Base-by-base conservation (phyloP, 2,329 filamentous ascomycete species). In the Knufia fluminis region DNA sequence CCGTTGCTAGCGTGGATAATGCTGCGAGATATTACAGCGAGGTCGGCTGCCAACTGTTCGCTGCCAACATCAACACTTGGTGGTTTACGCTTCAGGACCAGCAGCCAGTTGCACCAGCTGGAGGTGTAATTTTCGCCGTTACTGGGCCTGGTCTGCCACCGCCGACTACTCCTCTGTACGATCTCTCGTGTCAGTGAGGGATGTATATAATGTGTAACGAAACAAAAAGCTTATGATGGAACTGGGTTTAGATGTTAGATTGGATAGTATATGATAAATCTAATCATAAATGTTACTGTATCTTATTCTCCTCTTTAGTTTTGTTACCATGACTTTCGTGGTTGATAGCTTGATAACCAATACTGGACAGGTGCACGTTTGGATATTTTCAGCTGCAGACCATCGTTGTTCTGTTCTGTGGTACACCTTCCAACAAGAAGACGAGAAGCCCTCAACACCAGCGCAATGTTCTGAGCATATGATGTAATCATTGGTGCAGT, bases 21-120 rank as follows among this genome's bases (percentile, higher is more conserved):
- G 78, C 80, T 53, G 72, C 80, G 69, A 71, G 68, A 54, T 85
- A 80, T 72, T 85, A 80, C 78, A 66, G 74, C 46, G 67, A 75
- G 32, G 68, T 83, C 53, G 81, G 74, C 46, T 85, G 82, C 71
- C 68, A 71, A 53, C 67, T 71, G 24, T 65, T 69, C 57, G 64
- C 60, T 47, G 57, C 59, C 38, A 38, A 43, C 35, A 59, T 61
- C 62, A 69, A 69, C 63, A 68, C 64, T 52, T 70, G 65, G 65
- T 70, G 67, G 67, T 70, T 69, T 62, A 67, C 62, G 32, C 63
- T 69, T 23, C 63, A 67, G 55, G 67, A 70, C 40, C 38, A 49
- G 23, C 46, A 49, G 31, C 46, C 46, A 23, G 39, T 49, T 24
- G 39, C 23, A 6, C 46, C 46, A 26, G 12, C 45, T 3, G 50